Conservation (phyloP, 2,329 filamentous ascomycete genomes). For the Pseudogymnoascus sp. region DNA sequence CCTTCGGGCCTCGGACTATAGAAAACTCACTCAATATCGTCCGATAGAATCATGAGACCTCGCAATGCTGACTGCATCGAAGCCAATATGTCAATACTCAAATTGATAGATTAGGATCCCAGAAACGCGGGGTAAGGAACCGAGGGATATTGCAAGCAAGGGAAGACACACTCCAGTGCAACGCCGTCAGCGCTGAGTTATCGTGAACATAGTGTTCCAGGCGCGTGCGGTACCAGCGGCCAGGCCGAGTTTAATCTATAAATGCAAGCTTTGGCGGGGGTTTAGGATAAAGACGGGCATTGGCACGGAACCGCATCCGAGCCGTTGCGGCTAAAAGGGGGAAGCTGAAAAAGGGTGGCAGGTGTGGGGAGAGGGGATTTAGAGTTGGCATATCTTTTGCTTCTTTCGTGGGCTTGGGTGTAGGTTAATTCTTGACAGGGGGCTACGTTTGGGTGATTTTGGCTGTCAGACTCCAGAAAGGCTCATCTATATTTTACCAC, state of each 20-base stretch:
- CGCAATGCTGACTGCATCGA: not conserved
- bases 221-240: not conserved
- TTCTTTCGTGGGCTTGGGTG: not conserved
- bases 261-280: not conserved
- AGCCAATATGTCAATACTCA: not conserved
- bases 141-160: not conserved
- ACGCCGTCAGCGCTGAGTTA: not conserved
- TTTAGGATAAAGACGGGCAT: not conserved
- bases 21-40: not conserved
- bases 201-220: not conserved
- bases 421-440: not conserved
- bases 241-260: not conserved
- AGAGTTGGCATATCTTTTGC: not conserved
- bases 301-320: not conserved
- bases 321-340: not conserved
- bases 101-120: not conserved
- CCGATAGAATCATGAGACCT: slow-evolving; percentile 2
- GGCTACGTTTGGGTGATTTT: not conserved
- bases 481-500: not conserved
- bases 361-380: not conserved
- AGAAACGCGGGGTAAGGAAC: not conserved
- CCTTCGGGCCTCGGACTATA: not conserved
- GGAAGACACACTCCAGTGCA: not conserved
- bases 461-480: not conserved
- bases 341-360: too few species aligned